A percentile compares a stretch with the other conserved stretches of the same genome.
These are phyloP conservation scores for Arthrobotrys sphaeroides DNA, from an alignment of 2,329 filamentous ascomycete genomes.

Conservation along the genomic window DNA sequence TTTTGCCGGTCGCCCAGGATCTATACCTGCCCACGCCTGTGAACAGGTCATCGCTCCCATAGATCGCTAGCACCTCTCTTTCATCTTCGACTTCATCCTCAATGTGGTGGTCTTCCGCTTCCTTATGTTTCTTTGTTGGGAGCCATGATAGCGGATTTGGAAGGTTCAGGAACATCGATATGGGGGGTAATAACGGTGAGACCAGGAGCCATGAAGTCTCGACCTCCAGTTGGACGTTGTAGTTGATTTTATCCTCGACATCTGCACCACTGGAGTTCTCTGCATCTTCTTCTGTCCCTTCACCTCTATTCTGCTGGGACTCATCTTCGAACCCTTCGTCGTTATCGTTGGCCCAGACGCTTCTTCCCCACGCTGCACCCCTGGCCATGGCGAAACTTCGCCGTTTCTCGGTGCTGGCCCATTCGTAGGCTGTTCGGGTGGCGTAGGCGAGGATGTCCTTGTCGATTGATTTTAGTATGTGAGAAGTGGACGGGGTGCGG, in stretches of 20 bases:
- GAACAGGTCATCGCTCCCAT: slow-evolving; percentile 79
- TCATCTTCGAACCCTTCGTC: slow-evolving; percentile 12
- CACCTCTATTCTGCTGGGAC: not conserved
- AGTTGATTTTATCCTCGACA: slow-evolving; percentile 39
- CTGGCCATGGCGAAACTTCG: slow-evolving; percentile 49
- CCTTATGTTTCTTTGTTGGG: slow-evolving; percentile 22
- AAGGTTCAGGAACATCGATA: slow-evolving; percentile 61
- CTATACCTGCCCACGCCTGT: slow-evolving; percentile 72
- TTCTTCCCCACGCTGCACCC: slow-evolving; percentile 28
- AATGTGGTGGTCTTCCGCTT: slow-evolving; percentile 46
- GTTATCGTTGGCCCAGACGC: slow-evolving; percentile 7
- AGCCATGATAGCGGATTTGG: slow-evolving; percentile 42
- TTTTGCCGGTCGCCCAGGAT: slow-evolving; percentile 70
- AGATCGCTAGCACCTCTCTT: slow-evolving; percentile 71
- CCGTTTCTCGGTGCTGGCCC: slow-evolving; percentile 44
- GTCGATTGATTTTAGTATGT: slow-evolving; percentile 61
- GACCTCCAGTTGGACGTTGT: slow-evolving; percentile 23
- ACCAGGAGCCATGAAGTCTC: slow-evolving; percentile 42
- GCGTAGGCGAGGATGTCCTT: slow-evolving; percentile 59
- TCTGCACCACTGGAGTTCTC: not conserved
- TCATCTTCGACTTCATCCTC: slow-evolving; percentile 7
- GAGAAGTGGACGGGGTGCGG: slow-evolving; percentile 70
- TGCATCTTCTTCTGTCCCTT: not conserved
- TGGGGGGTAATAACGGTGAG: slow-evolving; percentile 60
- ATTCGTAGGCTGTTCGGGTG: slow-evolving; percentile 48